These are phyloP conservation scores for Vitis cinerea DNA, from an alignment of 164 flowering plant species.

Conservation along the genomic window DNA sequence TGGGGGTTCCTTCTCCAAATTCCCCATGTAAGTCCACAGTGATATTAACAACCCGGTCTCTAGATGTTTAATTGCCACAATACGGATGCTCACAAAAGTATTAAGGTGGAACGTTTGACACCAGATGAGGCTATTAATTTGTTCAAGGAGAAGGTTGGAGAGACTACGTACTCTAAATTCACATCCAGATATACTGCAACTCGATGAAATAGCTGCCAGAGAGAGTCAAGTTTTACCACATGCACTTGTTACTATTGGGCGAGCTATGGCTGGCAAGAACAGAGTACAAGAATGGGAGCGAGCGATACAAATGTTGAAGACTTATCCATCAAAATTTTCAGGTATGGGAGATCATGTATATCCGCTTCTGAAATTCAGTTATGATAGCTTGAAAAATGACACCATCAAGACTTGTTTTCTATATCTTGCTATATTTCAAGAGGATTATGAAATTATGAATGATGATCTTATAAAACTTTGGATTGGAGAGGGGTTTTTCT, in stretches of 20 bases:
- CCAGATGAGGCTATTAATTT: constrained; percentile 7
- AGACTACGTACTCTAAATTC: neutral
- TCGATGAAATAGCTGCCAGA: neutral
- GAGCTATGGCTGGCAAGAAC: constrained; percentile 15
- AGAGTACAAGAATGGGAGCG: constrained; percentile 8
- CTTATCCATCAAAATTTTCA: neutral
- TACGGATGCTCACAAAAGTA: constrained; percentile 6
- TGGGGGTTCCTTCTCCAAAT: constrained; percentile 6
- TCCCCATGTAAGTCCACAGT: neutral
- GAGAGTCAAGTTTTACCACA: constrained; percentile 16
- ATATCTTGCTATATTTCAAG: constrained; percentile 8
- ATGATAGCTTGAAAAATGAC: constrained; percentile 9
- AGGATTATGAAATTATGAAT: neutral
- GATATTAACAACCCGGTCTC: constrained; percentile 11
- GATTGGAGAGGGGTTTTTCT: constrained; percentile 11
- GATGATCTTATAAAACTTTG: neutral
- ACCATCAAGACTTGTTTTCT: constrained; percentile 7
- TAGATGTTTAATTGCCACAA: neutral
- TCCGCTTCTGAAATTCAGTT: constrained; percentile 11
- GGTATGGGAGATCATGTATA: constrained; percentile 11
- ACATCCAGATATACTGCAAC: constrained; percentile 7
- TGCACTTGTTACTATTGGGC: constrained; percentile 10
- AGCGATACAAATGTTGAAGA: neutral
- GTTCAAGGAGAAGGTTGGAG: constrained; percentile 6
- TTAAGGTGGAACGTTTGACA: constrained; percentile 9